These are phyloP conservation scores for Aspergillus sp. DNA, from an alignment of 2,329 filamentous ascomycete species.

Conservation along the genomic window DNA sequence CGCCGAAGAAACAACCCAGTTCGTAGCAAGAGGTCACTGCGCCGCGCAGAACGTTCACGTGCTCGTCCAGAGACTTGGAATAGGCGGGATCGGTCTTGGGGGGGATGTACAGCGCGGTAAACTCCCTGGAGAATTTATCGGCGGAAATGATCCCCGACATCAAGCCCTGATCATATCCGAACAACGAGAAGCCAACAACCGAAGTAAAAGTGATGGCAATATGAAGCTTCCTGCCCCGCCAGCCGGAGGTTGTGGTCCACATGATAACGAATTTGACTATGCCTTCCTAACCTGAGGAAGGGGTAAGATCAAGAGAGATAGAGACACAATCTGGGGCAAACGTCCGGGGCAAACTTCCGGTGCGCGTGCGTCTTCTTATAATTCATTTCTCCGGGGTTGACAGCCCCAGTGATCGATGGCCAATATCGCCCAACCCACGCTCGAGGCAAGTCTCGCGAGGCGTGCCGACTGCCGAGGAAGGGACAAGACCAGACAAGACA, in stretches of 20 bases:
- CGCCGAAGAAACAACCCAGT: constrained; percentile 43
- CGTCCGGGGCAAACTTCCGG: no score
- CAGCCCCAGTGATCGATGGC: no score
- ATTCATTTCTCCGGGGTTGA: background rate
- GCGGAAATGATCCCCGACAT: constrained; percentile 33
- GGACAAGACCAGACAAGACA: no score
- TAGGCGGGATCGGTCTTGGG: constrained; percentile 23
- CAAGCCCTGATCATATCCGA: constrained; percentile 38
- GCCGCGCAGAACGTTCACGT: constrained; percentile 47
- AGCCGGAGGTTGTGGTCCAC: constrained; percentile 32
- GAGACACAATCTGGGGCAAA: no score
- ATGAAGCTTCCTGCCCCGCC: constrained; percentile 25
- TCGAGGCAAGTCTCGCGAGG: no score
- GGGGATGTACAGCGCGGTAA: constrained; percentile 20
- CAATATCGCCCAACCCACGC: no score
- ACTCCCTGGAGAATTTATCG: constrained; percentile 24
- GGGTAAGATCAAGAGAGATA: no score
- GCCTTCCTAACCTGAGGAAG: no score
- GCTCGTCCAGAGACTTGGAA: constrained; percentile 23
- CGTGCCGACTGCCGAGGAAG: no score
- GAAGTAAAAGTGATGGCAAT: constrained; percentile 29
- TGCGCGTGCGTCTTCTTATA: no score
- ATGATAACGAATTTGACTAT: constrained; percentile 9
- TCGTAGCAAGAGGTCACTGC: constrained; percentile 55
- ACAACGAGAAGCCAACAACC: constrained; percentile 53